Conservation (phyloP, 140 eudicot species). For the Anethum foeniculum region DNA sequence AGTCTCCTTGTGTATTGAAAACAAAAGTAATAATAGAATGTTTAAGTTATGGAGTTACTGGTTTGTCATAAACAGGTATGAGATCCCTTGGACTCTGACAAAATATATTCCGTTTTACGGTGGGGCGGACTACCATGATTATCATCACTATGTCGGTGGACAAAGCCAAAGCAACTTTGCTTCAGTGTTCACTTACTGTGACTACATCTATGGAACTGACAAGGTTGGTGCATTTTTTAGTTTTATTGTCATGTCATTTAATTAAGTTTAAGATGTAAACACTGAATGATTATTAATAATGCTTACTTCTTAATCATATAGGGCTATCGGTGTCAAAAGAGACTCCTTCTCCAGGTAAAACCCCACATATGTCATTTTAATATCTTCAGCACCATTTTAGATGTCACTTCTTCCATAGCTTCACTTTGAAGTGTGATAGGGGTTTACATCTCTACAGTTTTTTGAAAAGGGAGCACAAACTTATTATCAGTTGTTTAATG, state of each 20-base stretch:
- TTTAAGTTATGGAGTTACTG: not conserved
- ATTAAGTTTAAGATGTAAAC: not conserved
- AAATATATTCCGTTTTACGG: slow-evolving; percentile 70
- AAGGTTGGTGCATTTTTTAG: slow-evolving; percentile 34
- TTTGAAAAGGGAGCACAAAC: not conserved
- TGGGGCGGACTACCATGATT: slow-evolving; percentile 83
- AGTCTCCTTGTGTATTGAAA: not conserved
- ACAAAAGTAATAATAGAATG: not conserved
- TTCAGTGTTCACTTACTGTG: slow-evolving; percentile 77
- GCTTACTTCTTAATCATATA: slow-evolving; percentile 24
- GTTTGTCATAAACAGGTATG: slow-evolving; percentile 39
- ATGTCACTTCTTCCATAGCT: not conserved
- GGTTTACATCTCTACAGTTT: not conserved
- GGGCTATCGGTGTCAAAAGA: slow-evolving; percentile 80
- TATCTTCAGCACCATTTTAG: not conserved
- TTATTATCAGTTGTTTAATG: not conserved
- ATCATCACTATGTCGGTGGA: slow-evolving; percentile 86
- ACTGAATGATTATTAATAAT: slow-evolving; percentile 4
- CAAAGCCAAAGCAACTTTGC: slow-evolving; percentile 86
- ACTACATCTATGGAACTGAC: slow-evolving; percentile 78
- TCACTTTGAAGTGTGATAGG: not conserved
- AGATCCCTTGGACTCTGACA: slow-evolving; percentile 69
- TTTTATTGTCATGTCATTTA: not conserved
- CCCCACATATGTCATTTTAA: not conserved
- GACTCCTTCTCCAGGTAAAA: slow-evolving; percentile 55